Evolutionary conservation across 805 yeast species (phyloP).

Genomic region (Jamesozyma hellenica): DNA sequence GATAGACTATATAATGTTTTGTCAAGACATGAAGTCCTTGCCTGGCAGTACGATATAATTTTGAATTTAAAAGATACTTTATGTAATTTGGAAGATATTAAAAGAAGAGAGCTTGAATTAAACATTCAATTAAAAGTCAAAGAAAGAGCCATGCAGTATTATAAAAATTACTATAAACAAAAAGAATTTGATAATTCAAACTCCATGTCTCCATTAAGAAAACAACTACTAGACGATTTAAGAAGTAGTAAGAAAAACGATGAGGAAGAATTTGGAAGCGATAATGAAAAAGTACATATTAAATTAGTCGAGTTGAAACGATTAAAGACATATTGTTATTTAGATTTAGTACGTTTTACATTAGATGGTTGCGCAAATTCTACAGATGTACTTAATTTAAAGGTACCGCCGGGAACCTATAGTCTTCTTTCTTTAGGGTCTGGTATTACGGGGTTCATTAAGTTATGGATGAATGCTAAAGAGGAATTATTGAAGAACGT

Average conservation of each 20-base stretch:
- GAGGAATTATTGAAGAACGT: not conserved
- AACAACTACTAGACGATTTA: conserved; percentile 3
- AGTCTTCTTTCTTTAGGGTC: conserved; percentile 24
- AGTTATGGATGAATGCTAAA: conserved; percentile 23
- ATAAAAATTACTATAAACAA: not conserved
- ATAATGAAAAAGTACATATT: conserved; percentile 5
- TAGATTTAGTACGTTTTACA: conserved; percentile 35
- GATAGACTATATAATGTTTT: conserved; percentile 29
- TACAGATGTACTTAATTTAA: conserved; percentile 36
- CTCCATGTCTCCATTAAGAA: conserved; percentile 3
- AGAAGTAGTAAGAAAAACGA: not conserved
- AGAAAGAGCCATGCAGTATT: conserved; percentile 16
- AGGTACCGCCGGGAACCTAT: conserved; percentile 26
- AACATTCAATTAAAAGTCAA: conserved; percentile 47
- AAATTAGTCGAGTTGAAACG: conserved; percentile 29
- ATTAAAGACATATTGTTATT: conserved; percentile 29
- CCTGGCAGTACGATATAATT: conserved; percentile 65
- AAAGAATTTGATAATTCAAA: not conserved
- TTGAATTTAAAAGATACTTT: conserved; percentile 45
- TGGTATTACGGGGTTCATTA: conserved; percentile 23
- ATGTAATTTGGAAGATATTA: conserved; percentile 25
- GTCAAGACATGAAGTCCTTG: conserved; percentile 47
- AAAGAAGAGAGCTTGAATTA: conserved; percentile 6
- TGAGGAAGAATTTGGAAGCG: not conserved
- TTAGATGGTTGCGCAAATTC: conserved; percentile 43